phyloP scores from a whole-genome alignment of 768 basidiomycete genomes.

The Lactarius quietus region DNA sequence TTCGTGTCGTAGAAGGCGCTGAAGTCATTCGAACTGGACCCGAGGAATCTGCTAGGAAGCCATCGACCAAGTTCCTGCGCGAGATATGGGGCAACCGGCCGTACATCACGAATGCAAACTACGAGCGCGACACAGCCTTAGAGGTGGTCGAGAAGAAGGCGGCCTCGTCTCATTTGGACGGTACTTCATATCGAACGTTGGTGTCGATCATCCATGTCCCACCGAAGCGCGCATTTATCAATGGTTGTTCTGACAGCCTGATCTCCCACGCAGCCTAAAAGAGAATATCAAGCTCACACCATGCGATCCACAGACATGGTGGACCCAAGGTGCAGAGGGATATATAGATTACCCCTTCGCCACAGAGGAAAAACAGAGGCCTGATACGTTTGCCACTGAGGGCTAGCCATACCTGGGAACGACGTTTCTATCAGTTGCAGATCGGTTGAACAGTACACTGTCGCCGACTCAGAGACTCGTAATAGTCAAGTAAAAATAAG shows the following conservation, averaged over 20 bases:
- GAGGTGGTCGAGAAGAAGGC: constrained; percentile 18
- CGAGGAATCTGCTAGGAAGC: not conserved
- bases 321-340: constrained; percentile 2
- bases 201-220: not conserved
- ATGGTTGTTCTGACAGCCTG: constrained; percentile 21
- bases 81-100: constrained; percentile 27
- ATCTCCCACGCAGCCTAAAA: constrained; percentile 21
- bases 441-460: too few relatives aligned
- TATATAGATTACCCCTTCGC: constrained; percentile 27
- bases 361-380: not conserved
- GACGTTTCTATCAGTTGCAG: too few relatives aligned
- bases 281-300: not conserved
- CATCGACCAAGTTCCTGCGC: constrained; percentile 28
- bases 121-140: constrained; percentile 27
- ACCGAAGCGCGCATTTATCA: not conserved
- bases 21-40: not conserved
- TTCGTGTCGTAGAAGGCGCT: constrained; percentile 34
- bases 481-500: too few relatives aligned
- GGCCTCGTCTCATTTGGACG: constrained; percentile 20
- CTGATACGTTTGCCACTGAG: too few relatives aligned
- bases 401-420: too few relatives aligned
- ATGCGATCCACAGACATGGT: not conserved
- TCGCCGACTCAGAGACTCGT: too few relatives aligned
- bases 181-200: constrained; percentile 17
- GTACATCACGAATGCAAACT: constrained; percentile 29